Evolutionary conservation across 306 rosid genomes (phyloP).

Genomic region (Quercus mongolica): DNA sequence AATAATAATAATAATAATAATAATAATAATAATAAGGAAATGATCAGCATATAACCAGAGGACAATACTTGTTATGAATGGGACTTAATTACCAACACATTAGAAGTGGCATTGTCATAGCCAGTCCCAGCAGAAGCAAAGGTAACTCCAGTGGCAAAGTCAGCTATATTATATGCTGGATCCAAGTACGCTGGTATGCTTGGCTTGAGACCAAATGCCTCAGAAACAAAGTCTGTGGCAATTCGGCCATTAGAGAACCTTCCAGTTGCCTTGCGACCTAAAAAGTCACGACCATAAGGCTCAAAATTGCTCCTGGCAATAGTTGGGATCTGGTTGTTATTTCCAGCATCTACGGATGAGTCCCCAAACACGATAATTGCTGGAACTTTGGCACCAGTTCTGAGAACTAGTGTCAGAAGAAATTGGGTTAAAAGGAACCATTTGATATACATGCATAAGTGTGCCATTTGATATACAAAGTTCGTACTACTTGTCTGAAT

Average conservation of each 20-base stretch:
- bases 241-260: constrained; percentile 81
- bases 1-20: not conserved
- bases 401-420: constrained; percentile 3
- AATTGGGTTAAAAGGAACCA: constrained; percentile 21
- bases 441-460: constrained; percentile 12
- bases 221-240: constrained; percentile 72
- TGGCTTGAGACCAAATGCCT: constrained; percentile 54
- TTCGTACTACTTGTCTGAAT: constrained; percentile 1
- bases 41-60: not conserved
- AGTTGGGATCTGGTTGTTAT: constrained; percentile 84
- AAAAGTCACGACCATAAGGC: constrained; percentile 92
- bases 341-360: constrained; percentile 91
- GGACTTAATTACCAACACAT: constrained; percentile 59
- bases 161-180: constrained; percentile 64
- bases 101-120: constrained; percentile 84
- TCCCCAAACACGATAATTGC: constrained; percentile 80
- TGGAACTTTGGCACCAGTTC: constrained; percentile 43
- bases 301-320: constrained; percentile 75
- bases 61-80: not conserved
- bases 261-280: constrained; percentile 71
- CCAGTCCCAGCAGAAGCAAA: constrained; percentile 97
- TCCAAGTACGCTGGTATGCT: constrained; percentile 82
- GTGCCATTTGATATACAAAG: constrained; percentile 6
- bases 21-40: not conserved
- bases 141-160: constrained; percentile 72